Percentiles rank a stretch among this genome's conserved stretches.
phyloP scores from a whole-genome alignment of 306 rosid genomes.

The Trifolium fragiferum region DNA sequence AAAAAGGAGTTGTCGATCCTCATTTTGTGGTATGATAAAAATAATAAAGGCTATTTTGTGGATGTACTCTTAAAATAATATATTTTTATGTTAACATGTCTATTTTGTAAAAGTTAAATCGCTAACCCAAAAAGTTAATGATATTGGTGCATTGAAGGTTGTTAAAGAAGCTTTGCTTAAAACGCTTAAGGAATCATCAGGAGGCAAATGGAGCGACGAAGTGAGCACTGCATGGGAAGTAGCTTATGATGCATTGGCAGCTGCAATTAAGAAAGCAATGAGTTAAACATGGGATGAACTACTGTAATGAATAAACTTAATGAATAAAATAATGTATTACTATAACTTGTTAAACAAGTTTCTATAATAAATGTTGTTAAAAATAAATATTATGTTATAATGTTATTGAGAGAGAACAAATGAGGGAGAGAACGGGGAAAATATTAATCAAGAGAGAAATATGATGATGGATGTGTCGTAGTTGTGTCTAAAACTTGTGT shows the following conservation, averaged over 20 bases:
- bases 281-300: not conserved
- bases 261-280: not conserved
- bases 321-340: not conserved
- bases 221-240: conserved; percentile 1
- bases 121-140: not conserved
- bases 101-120: not conserved
- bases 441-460: too few species aligned
- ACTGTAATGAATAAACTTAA: not conserved
- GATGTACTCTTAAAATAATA: too few species aligned
- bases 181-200: not conserved
- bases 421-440: too few species aligned
- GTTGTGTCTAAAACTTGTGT: too few species aligned
- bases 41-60: not conserved
- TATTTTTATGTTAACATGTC: not conserved
- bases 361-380: not conserved
- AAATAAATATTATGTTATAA: too few species aligned
- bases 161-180: not conserved
- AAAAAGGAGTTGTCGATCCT: not conserved
- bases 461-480: too few species aligned
- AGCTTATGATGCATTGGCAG: not conserved
- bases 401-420: too few species aligned
- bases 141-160: not conserved
- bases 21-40: not conserved
- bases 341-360: not conserved
- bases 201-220: not conserved